These are phyloP conservation scores for Acrocalymma vagum DNA, from an alignment of 2,329 filamentous ascomycete species.

Conservation along the genomic window DNA sequence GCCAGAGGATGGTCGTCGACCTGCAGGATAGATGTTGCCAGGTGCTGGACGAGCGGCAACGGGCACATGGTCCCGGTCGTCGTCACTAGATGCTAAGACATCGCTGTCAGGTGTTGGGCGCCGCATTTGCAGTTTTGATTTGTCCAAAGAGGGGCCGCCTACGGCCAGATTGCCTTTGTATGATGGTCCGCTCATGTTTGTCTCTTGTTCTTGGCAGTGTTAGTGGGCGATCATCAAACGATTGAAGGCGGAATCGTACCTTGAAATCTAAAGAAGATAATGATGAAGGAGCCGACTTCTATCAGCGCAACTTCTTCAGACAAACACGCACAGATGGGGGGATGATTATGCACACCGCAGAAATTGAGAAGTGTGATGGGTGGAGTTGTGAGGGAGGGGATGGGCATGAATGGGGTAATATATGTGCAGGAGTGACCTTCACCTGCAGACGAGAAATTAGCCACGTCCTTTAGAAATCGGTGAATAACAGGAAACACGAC, in stretches of 20 bases:
- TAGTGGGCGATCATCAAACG: constrained; percentile 8
- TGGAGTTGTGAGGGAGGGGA: constrained; percentile 14
- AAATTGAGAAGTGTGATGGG: constrained; percentile 14
- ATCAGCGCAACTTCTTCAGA: constrained; percentile 20
- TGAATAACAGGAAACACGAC: too few species aligned
- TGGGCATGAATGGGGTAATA: too few species aligned
- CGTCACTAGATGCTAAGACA: constrained; percentile 91
- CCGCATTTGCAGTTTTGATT: constrained; percentile 72
- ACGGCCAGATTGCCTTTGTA: constrained; percentile 41
- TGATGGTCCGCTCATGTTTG: constrained; percentile 34
- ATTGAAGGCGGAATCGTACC: constrained; percentile 16
- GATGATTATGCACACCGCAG: constrained; percentile 17
- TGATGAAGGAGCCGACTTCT: constrained; percentile 5
- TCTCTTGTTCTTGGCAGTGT: constrained; percentile 8
- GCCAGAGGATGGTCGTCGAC: constrained; percentile 47
- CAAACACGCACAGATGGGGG: too few species aligned
- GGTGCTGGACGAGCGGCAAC: constrained; percentile 28
- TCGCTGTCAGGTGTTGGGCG: constrained; percentile 94
- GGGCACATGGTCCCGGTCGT: constrained; percentile 73
- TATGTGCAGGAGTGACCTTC: too few species aligned
- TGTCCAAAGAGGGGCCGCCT: constrained; percentile 61
- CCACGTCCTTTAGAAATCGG: too few species aligned
- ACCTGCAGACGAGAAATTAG: too few species aligned
- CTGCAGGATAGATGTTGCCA: constrained; percentile 27
- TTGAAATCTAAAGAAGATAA: constrained; percentile 13